phyloP scores from a whole-genome alignment of 805 yeast species.

The Wickerhamomyces subpelliculosus region DNA sequence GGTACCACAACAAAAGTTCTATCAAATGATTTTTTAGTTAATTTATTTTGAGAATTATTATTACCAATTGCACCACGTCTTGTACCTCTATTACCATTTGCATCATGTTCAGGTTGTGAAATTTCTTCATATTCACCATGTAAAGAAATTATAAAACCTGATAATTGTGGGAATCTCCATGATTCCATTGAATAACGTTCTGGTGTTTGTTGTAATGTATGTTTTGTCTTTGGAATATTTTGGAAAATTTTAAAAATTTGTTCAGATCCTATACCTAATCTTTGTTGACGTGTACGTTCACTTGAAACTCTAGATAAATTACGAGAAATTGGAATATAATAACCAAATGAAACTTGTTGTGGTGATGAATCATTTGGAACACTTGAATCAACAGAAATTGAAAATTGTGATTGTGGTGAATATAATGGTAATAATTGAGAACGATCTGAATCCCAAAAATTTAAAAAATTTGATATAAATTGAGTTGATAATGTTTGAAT shows the following conservation, averaged over 20 bases:
- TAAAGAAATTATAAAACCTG: constrained; percentile 69
- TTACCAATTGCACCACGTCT: constrained; percentile 24
- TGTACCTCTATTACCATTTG: constrained; percentile 14
- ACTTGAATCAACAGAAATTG: constrained; percentile 66
- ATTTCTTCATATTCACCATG: constrained; percentile 84
- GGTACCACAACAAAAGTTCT: constrained; percentile 73
- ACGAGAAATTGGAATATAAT: constrained; percentile 68
- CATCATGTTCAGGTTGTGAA: constrained; percentile 41
- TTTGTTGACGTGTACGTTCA: constrained; percentile 46
- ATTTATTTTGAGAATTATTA: constrained; percentile 24
- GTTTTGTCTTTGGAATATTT: constrained; percentile 73
- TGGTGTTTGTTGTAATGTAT: constrained; percentile 58
- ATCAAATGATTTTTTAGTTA: constrained; percentile 74
- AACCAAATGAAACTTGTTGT: constrained; percentile 44
- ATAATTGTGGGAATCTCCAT: constrained; percentile 60
- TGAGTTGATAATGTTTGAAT: constrained; percentile 66
- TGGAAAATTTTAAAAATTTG: constrained; percentile 54
- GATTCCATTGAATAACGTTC: constrained; percentile 70
- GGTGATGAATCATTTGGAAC: constrained; percentile 44
- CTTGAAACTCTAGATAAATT: constrained; percentile 59
- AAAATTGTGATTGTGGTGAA: constrained; percentile 79
- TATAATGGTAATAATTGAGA: constrained; percentile 64
- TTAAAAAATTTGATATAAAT: constrained; percentile 69
- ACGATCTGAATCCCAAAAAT: constrained; percentile 78
- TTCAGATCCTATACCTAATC: constrained; percentile 64